phyloP scores from a whole-genome alignment of 208 protist species.

The Leishmania arabica region DNA sequence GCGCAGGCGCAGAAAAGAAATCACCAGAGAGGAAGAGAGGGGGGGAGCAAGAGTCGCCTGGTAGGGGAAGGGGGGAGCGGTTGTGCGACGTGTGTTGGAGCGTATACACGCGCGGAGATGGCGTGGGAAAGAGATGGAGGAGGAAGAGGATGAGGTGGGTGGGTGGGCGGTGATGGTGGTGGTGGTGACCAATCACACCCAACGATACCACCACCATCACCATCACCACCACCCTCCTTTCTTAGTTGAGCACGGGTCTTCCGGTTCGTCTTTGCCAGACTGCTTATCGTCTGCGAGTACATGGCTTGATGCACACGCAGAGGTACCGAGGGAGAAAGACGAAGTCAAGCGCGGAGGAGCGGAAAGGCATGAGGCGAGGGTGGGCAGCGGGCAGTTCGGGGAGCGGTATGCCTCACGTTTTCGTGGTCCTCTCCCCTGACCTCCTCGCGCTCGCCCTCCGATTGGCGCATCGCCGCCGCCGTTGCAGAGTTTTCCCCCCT shows the following conservation, averaged over 20 bases:
- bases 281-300: neutral
- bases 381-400: neutral
- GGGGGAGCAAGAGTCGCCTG: neutral
- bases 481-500: neutral
- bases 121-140: neutral
- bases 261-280: neutral
- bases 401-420: neutral
- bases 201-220: too few species aligned
- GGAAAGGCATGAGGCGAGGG: neutral
- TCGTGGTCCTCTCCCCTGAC: neutral
- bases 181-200: too few species aligned
- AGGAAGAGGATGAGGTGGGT: neutral
- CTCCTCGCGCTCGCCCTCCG: neutral
- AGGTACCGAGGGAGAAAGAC: neutral
- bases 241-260: neutral
- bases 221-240: neutral
- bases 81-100: neutral
- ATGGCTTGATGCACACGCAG: neutral
- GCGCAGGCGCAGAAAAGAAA: neutral
- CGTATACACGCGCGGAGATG: neutral
- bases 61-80: neutral
- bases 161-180: neutral
- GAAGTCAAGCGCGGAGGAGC: neutral
- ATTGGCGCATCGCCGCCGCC: neutral
- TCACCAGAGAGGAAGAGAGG: neutral